phyloP scores from a whole-genome alignment of 305 asterid genomes.

The Stenogyne calaminthoides region DNA sequence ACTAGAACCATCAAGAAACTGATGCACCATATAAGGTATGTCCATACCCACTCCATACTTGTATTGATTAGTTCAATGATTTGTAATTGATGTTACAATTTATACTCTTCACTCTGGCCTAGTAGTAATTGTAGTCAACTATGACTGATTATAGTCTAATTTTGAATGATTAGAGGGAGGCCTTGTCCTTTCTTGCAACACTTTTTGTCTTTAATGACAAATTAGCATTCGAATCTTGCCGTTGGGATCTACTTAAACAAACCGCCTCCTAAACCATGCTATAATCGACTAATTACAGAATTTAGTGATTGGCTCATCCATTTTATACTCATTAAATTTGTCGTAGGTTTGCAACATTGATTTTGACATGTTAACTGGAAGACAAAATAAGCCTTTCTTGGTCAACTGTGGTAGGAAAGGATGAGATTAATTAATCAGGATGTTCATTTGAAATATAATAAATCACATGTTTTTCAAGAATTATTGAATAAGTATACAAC shows the following conservation, averaged over 20 bases:
- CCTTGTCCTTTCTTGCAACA: not conserved
- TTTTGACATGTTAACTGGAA: not conserved
- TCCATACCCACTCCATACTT: conserved; percentile 39
- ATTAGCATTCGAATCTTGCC: not conserved
- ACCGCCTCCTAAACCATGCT: not conserved
- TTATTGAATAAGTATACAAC: not conserved
- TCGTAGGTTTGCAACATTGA: not conserved
- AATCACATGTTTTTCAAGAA: not conserved
- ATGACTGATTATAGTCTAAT: not conserved
- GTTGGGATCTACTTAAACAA: not conserved
- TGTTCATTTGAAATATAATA: too few relatives aligned
- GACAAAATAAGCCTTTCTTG: not conserved
- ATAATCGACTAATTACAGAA: not conserved
- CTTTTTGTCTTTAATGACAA: not conserved
- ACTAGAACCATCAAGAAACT: conserved; percentile 10
- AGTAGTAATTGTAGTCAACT: not conserved
- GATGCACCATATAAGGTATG: conserved; percentile 26
- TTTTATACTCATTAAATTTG: not conserved
- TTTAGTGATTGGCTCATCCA: not conserved
- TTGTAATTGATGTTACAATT: not conserved
- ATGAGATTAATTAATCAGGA: not conserved
- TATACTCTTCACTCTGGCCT: not conserved
- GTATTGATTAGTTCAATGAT: not conserved
- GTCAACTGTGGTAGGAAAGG: not conserved
- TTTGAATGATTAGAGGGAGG: not conserved